These are phyloP conservation scores for Lobosporangium transversale DNA, from an alignment of 192 early-diverging fungal species.

Conservation along the genomic window DNA sequence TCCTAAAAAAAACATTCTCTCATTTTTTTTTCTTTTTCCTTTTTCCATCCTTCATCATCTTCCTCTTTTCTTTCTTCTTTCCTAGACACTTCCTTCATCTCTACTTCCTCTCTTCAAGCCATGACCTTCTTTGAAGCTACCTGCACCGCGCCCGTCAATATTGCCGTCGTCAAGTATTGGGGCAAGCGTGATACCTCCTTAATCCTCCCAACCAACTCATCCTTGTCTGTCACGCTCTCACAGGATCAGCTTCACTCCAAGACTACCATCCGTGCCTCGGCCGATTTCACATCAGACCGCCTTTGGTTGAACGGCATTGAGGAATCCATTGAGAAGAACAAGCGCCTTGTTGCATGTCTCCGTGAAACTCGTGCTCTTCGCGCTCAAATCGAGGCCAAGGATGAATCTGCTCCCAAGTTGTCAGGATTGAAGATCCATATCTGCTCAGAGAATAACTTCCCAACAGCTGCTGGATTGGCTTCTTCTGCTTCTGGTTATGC, in stretches of 20 bases:
- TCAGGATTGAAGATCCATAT: slow-evolving; percentile 82
- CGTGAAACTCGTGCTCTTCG: slow-evolving; percentile 80
- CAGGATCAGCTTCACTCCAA: slow-evolving; percentile 96
- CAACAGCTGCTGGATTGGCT: slow-evolving; percentile 97
- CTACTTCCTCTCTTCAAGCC: background rate
- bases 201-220: slow-evolving; percentile 97
- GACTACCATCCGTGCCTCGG: slow-evolving; percentile 84
- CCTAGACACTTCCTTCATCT: background rate
- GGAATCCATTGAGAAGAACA: slow-evolving; percentile 81
- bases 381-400: slow-evolving; percentile 67
- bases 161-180: slow-evolving; percentile 99
- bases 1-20: background rate
- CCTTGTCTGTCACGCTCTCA: slow-evolving; percentile 94
- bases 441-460: slow-evolving; percentile 99
- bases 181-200: slow-evolving; percentile 93
- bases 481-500: slow-evolving; percentile 97
- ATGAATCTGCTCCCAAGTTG: slow-evolving; percentile 60
- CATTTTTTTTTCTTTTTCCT: slow-evolving; percentile 4
- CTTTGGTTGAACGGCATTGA: slow-evolving; percentile 97
- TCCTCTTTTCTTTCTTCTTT: slow-evolving; percentile 7
- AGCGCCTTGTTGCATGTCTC: slow-evolving; percentile 88
- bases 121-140: slow-evolving; percentile 68
- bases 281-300: slow-evolving; percentile 72
- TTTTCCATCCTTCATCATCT: background rate
- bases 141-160: slow-evolving; percentile 97